phyloP scores from a whole-genome alignment of 2,329 filamentous ascomycete species.

The Didymosphaeria variabile region DNA sequence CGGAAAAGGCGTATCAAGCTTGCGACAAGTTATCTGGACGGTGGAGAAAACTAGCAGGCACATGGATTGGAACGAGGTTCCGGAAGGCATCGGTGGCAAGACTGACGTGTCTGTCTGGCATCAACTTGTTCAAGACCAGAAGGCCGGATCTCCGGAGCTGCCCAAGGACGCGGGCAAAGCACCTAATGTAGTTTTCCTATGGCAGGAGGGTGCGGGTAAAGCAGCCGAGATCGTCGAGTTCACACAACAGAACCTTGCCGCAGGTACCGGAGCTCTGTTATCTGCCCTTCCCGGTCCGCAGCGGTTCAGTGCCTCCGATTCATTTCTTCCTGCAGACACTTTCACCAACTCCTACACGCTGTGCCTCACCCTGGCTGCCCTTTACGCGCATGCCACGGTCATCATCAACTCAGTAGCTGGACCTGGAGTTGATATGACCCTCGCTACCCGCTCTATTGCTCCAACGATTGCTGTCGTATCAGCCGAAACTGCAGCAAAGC shows the following conservation, averaged over 20 bases:
- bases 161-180: slow-evolving; percentile 67
- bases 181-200: slow-evolving; percentile 69
- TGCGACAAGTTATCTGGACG: slow-evolving; percentile 87
- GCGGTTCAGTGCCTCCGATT: slow-evolving; percentile 75
- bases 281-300: slow-evolving; percentile 78
- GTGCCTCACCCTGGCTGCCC: slow-evolving; percentile 78
- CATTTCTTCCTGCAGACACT: slow-evolving; percentile 85
- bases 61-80: slow-evolving; percentile 94
- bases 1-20: slow-evolving; percentile 71
- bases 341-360: slow-evolving; percentile 83
- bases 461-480: slow-evolving; percentile 86
- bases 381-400: slow-evolving; percentile 85
- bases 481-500: slow-evolving; percentile 74
- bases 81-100: slow-evolving; percentile 75
- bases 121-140: slow-evolving; percentile 77
- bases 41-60: slow-evolving; percentile 90
- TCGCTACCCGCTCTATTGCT: slow-evolving; percentile 77
- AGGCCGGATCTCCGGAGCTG: slow-evolving; percentile 66
- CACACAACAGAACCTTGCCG: slow-evolving; percentile 83
- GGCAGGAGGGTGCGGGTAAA: slow-evolving; percentile 62
- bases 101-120: slow-evolving; percentile 93
- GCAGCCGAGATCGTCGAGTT: slow-evolving; percentile 78
- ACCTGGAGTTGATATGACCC: slow-evolving; percentile 72
- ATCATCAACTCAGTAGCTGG: slow-evolving; percentile 90
- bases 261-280: slow-evolving; percentile 82